Conservation (phyloP, 768 basidiomycete species). For the Postia placenta region DNA sequence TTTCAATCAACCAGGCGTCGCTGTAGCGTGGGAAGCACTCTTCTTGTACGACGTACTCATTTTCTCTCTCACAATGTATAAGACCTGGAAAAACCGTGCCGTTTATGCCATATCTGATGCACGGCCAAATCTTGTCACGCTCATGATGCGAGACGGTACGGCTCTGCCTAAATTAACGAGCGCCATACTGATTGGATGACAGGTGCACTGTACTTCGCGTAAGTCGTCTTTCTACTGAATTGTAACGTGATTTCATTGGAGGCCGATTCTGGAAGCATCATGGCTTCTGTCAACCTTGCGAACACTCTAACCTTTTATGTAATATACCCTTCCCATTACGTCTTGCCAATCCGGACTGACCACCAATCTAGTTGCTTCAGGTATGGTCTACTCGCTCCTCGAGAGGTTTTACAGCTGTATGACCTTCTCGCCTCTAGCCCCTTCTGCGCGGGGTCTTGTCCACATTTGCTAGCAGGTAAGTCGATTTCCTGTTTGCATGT, state of each 20-base stretch:
- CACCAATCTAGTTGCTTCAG: constrained; percentile 3
- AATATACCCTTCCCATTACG: constrained; percentile 4
- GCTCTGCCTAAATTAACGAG: background rate
- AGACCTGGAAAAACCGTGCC: constrained; percentile 31
- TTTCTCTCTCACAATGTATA: constrained; percentile 41
- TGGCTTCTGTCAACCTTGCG: constrained; percentile 44
- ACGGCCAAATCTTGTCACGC: constrained; percentile 28
- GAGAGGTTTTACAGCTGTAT: too few relatives aligned
- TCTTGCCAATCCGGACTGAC: background rate
- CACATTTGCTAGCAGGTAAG: constrained; percentile 44
- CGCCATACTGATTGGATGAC: background rate
- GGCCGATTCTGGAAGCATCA: constrained; percentile 41
- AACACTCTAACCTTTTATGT: constrained; percentile 40
- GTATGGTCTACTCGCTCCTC: background rate
- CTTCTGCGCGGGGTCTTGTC: constrained; percentile 42
- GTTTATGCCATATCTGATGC: constrained; percentile 14
- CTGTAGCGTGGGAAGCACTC: constrained; percentile 43
- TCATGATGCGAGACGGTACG: constrained; percentile 47
- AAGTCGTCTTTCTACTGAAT: constrained; percentile 19
- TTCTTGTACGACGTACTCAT: constrained; percentile 43
- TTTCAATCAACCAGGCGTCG: constrained; percentile 17
- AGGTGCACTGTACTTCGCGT: constrained; percentile 57
- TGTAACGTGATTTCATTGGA: background rate
- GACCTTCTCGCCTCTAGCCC: constrained; percentile 24
- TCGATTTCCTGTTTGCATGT: background rate